Base-by-base conservation (phyloP, 2,329 filamentous ascomycete genomes). In the Verruconis gallopava region DNA sequence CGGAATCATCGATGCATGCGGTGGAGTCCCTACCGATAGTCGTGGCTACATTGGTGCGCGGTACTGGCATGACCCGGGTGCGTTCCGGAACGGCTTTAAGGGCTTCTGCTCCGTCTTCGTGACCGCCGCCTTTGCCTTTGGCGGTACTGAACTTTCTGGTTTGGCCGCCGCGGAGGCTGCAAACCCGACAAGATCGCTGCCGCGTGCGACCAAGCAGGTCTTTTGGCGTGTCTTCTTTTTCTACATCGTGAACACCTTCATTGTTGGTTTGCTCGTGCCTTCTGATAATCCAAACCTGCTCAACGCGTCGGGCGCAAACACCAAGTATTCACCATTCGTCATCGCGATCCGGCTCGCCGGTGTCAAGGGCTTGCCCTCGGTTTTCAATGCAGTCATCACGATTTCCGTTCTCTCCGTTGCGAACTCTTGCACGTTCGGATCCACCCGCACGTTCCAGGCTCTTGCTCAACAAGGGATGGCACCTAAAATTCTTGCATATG, bases 401-500 rank as follows among this genome's bases (percentile, higher is more conserved):
- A 68, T 77, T 32, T 71, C 73, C 4, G 74, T 78, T 22, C 59
- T 77, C 38, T 71, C 66, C 30, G 72, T 77, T 36, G 74, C 71
- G 50, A 74, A 75, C 49, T 75, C 72, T 1, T 67, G 67, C 49
- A 69, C 72, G 3, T 77, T 71, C 49, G 73, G 69, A 48, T 69
- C 66, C 2, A 74, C 72, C 2, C 69, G 73, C 43, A 75, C 72
- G 1, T 59, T 77, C 9, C 69, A 71, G 34, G 72, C 73, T 4
- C 62, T 75, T 14, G 66, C 66, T 18, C 54, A 58, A 21, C 45
- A 51, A 37, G 74, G 78, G 43, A 85, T 91, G 57, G 86, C 84
- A 0, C 86, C 88, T 5, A 71, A 67, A 47, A 67, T 88, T 49
- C 68, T 94, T 21, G 76, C 75, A 45, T 94, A 89, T 62, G 79